These are phyloP conservation scores for Diplodia seriata DNA, from an alignment of 2,329 filamentous ascomycete genomes.

Conservation along the genomic window DNA sequence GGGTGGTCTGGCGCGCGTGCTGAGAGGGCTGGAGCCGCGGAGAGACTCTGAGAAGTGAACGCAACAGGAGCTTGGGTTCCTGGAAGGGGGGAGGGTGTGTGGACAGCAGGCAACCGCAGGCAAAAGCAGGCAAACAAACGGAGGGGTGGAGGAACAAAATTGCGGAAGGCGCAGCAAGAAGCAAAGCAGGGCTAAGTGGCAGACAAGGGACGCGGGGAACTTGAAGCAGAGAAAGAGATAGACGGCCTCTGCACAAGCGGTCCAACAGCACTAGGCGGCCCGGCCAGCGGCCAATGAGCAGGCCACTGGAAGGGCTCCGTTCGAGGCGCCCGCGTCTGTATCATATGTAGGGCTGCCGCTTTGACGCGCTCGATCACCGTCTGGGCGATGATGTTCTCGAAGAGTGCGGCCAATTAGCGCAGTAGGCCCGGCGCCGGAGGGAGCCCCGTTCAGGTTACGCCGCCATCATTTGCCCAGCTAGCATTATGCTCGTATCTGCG, in stretches of 20 bases:
- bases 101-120: conserved; percentile 5
- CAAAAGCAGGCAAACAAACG: conserved; percentile 23
- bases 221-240: background rate
- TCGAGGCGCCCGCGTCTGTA: conserved; percentile 19
- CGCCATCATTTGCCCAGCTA: conserved; percentile 22
- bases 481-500: conserved; percentile 24
- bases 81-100: background rate
- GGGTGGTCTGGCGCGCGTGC: background rate
- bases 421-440: conserved; percentile 17
- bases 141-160: conserved; percentile 19
- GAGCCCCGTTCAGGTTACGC: conserved; percentile 25
- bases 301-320: background rate
- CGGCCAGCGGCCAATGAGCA: background rate
- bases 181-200: conserved; percentile 3
- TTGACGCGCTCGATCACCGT: conserved; percentile 21
- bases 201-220: conserved; percentile 19
- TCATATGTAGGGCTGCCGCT: conserved; percentile 28
- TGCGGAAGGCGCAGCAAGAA: conserved; percentile 16
- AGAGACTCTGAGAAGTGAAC: background rate
- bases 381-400: conserved; percentile 27
- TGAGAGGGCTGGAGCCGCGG: background rate
- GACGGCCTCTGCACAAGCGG: conserved; percentile 14
- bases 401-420: conserved; percentile 12
- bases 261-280: conserved; percentile 2
- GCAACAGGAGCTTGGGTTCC: conserved; percentile 3